Evolutionary conservation across 768 basidiomycete genomes (phyloP).

Genomic region (Vararia minispora): DNA sequence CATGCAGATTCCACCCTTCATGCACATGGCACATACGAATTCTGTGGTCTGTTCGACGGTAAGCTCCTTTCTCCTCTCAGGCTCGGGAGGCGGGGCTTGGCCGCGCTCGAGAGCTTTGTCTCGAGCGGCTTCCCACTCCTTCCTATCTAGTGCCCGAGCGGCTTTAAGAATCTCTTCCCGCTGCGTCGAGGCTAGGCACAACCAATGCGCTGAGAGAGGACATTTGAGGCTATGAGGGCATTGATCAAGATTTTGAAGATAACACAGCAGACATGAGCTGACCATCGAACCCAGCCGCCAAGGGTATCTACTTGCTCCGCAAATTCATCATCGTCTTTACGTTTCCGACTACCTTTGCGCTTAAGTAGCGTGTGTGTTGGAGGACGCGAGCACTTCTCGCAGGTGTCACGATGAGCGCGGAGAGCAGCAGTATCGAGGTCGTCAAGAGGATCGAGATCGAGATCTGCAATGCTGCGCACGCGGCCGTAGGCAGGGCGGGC

Average conservation of each 20-base stretch:
- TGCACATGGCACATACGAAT: conserved; percentile 67
- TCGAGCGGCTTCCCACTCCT: conserved; percentile 24
- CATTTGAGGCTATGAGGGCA: conserved; percentile 51
- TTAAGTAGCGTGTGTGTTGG: conserved; percentile 48
- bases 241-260: conserved; percentile 5
- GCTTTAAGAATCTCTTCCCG: conserved; percentile 67
- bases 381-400: conserved; percentile 57
- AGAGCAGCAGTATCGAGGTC: conserved; percentile 48
- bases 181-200: conserved; percentile 52
- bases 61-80: conserved; percentile 36
- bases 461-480: conserved; percentile 31
- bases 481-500: conserved; percentile 39
- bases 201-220: conserved; percentile 69
- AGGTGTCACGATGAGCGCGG: conserved; percentile 47
- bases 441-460: conserved; percentile 32
- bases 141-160: conserved; percentile 39
- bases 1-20: conserved; percentile 72
- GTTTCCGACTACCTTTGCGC: conserved; percentile 25
- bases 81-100: conserved; percentile 17
- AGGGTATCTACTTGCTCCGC: conserved; percentile 37
- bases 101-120: conserved; percentile 7
- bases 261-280: conserved; percentile 14
- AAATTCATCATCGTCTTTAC: conserved; percentile 42
- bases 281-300: conserved; percentile 87
- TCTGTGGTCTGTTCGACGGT: conserved; percentile 54